Percentiles rank a stretch among this genome's conserved stretches.
phyloP scores from a whole-genome alignment of 2,329 filamentous ascomycete species.

The Neodidymelliopsis sp. region DNA sequence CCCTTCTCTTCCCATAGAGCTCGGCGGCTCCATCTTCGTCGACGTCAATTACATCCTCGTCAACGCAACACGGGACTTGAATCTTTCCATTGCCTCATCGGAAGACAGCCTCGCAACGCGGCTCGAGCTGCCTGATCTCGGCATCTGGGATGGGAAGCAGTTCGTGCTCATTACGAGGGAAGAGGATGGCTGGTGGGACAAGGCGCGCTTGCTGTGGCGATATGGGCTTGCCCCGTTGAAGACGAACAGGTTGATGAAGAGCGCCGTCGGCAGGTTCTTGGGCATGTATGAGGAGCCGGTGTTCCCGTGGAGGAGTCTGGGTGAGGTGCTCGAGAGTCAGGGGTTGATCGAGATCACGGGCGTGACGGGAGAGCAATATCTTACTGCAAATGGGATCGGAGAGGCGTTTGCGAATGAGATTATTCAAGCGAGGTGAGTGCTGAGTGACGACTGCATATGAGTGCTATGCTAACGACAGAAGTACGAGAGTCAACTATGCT shows the following conservation, averaged over 20 bases:
- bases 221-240: constrained; percentile 82
- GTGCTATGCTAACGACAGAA: constrained; percentile 39
- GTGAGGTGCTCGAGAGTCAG: constrained; percentile 70
- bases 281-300: constrained; percentile 80
- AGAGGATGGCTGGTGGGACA: constrained; percentile 77
- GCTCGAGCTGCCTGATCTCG: constrained; percentile 59
- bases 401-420: constrained; percentile 77
- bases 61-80: constrained; percentile 74
- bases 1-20: constrained; percentile 73
- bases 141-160: constrained; percentile 81
- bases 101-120: constrained; percentile 45
- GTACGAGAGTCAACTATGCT: constrained; percentile 92
- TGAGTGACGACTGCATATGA: neutral
- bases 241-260: constrained; percentile 75
- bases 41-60: constrained; percentile 82
- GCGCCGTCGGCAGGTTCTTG: constrained; percentile 75
- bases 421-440: constrained; percentile 70
- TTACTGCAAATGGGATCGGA: constrained; percentile 72
- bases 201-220: constrained; percentile 80
- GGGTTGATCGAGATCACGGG: constrained; percentile 72
- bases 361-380: constrained; percentile 75
- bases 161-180: constrained; percentile 74
- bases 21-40: constrained; percentile 94
- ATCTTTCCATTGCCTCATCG: constrained; percentile 61
- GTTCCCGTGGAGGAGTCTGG: constrained; percentile 85